Conservation (phyloP, 371 early-diverging fungal genomes). For the Saksenaea vasiformis region DNA sequence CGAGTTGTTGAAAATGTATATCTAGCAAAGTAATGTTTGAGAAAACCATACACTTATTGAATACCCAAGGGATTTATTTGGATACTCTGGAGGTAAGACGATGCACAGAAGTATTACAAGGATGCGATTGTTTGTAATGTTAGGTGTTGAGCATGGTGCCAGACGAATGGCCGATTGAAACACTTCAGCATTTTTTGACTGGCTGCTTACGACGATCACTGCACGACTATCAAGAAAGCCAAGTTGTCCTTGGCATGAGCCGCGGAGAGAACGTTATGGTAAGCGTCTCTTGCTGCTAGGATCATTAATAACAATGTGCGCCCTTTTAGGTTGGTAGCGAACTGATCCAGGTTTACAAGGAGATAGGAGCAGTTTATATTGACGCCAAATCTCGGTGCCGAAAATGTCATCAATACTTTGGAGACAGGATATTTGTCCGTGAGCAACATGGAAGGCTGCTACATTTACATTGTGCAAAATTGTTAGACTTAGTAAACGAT, state of each 20-base stretch:
- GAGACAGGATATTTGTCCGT: constrained; percentile 54
- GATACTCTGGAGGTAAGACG: constrained; percentile 57
- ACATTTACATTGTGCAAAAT: constrained; percentile 59
- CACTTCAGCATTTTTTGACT: constrained; percentile 57
- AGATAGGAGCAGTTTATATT: constrained; percentile 48
- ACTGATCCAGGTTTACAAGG: constrained; percentile 46
- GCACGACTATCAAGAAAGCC: constrained; percentile 55
- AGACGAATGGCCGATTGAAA: constrained; percentile 64
- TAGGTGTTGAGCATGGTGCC: constrained; percentile 66
- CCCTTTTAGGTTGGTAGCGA: constrained; percentile 39
- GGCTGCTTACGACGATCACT: constrained; percentile 55
- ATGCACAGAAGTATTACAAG: neutral
- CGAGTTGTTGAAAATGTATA: constrained; percentile 10
- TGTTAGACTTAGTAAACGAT: constrained; percentile 20
- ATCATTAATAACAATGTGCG: neutral
- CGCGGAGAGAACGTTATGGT: constrained; percentile 67
- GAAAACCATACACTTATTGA: constrained; percentile 56
- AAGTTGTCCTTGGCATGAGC: constrained; percentile 58
- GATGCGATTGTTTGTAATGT: neutral
- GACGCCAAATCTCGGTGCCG: constrained; percentile 50
- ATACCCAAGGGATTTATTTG: constrained; percentile 63
- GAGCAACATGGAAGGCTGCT: constrained; percentile 49
- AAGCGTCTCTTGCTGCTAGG: constrained; percentile 8
- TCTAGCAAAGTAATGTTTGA: constrained; percentile 44
- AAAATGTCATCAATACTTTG: constrained; percentile 52